These are phyloP conservation scores for Kodamaea kaohsiungensis DNA, from an alignment of 805 yeast genomes.

Conservation along the genomic window DNA sequence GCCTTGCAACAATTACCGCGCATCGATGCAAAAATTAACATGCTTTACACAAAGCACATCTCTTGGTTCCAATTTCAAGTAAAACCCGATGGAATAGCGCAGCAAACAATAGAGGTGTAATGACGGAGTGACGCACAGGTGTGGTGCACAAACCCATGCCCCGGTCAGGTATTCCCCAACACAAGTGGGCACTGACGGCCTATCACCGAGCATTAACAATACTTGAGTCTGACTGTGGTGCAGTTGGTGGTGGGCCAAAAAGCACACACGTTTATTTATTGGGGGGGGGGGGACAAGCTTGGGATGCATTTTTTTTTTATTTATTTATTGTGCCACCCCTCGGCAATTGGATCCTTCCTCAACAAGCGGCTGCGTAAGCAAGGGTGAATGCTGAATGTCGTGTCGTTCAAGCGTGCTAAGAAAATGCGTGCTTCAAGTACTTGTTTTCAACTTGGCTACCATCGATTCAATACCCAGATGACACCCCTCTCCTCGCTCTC, in stretches of 20 bases:
- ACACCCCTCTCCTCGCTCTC: too few relatives aligned
- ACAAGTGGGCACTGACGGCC: not conserved
- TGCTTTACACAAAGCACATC: not conserved
- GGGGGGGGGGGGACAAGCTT: too few relatives aligned
- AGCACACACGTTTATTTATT: not conserved
- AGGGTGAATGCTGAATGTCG: too few relatives aligned
- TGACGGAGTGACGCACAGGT: not conserved
- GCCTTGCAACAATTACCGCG: not conserved
- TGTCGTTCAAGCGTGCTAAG: too few relatives aligned
- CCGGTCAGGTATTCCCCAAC: not conserved
- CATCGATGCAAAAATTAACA: not conserved
- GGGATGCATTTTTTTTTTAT: too few relatives aligned
- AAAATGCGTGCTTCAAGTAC: too few relatives aligned
- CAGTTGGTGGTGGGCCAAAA: too few relatives aligned
- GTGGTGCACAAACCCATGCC: not conserved
- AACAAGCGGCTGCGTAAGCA: too few relatives aligned
- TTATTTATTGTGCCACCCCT: too few relatives aligned
- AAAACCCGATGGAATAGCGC: conserved; percentile 2
- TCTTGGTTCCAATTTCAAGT: not conserved
- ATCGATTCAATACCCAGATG: too few relatives aligned
- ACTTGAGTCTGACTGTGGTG: not conserved
- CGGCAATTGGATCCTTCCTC: too few relatives aligned
- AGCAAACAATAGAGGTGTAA: not conserved
- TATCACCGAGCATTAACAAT: not conserved
- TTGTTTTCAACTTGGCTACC: too few relatives aligned